Conservation (phyloP, 2,329 filamentous ascomycete species). For the Chaetomiaceae sp. region DNA sequence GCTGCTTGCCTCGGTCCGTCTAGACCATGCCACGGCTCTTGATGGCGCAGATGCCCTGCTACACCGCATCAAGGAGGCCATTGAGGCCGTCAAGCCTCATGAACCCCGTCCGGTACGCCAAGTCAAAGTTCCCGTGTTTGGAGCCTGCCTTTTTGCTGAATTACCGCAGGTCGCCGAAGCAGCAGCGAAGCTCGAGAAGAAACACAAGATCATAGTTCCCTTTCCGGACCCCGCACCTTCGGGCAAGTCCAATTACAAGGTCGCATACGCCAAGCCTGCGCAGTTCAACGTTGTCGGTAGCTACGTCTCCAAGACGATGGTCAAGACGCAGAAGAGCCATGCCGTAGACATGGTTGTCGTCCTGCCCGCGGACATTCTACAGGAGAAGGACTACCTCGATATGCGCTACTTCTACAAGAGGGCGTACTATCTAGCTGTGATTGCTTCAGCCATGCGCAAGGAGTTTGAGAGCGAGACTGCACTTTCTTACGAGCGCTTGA, state of each 20-base stretch:
- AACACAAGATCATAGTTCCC: constrained; percentile 65
- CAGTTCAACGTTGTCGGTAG: constrained; percentile 86
- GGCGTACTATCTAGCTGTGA: constrained; percentile 81
- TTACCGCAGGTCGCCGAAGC: constrained; percentile 59
- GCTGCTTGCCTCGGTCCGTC: constrained; percentile 47
- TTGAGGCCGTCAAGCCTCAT: constrained; percentile 46
- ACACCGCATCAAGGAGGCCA: constrained; percentile 45
- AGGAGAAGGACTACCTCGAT: constrained; percentile 91
- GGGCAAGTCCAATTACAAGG: constrained; percentile 72
- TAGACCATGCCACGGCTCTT: constrained; percentile 46
- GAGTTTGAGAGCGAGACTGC: constrained; percentile 48
- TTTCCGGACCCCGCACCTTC: constrained; percentile 76
- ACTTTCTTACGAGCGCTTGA: constrained; percentile 57
- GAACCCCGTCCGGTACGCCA: constrained; percentile 41
- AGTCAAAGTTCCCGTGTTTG: neutral
- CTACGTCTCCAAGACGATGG: constrained; percentile 70
- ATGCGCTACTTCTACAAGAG: constrained; percentile 92
- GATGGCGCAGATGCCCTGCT: constrained; percentile 44
- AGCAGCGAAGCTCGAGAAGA: constrained; percentile 58
- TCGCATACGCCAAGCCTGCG: constrained; percentile 68
- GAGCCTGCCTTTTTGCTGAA: constrained; percentile 2
- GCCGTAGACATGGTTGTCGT: constrained; percentile 78
- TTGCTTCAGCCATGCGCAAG: constrained; percentile 64
- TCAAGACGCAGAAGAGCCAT: constrained; percentile 53
- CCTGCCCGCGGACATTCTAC: constrained; percentile 74